Conservation (phyloP, 225 moss, liverwort and hornwort genomes). For the Lunularia cruciata region DNA sequence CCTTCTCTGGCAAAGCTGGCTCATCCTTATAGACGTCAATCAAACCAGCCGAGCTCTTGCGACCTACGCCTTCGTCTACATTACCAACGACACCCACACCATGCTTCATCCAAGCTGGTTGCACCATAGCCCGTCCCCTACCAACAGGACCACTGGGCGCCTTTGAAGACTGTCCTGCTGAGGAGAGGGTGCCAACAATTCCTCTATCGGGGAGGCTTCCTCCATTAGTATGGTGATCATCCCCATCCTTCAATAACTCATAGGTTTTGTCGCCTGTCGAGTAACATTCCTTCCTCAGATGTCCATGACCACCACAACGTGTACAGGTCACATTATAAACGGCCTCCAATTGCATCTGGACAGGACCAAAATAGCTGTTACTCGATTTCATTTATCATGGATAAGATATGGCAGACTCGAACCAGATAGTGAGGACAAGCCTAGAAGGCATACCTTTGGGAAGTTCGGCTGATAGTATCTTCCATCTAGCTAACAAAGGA, state of each 20-base stretch:
- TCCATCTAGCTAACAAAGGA: not conserved
- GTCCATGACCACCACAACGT: constrained; percentile 87
- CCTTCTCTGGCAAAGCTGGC: constrained; percentile 51
- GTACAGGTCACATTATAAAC: constrained; percentile 75
- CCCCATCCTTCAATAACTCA: constrained; percentile 65
- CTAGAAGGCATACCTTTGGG: not conserved
- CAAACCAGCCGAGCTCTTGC: constrained; percentile 17
- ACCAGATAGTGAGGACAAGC: not conserved
- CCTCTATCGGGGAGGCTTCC: constrained; percentile 34
- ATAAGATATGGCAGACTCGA: not conserved
- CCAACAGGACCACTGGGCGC: constrained; percentile 62
- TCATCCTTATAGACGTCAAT: constrained; percentile 33
- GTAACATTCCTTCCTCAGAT: constrained; percentile 80
- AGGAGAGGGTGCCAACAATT: constrained; percentile 22
- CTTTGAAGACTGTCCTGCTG: constrained; percentile 34
- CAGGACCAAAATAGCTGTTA: not conserved
- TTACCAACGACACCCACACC: constrained; percentile 65
- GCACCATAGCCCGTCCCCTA: constrained; percentile 77
- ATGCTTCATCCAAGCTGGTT: constrained; percentile 94
- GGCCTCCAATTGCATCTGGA: constrained; percentile 75
- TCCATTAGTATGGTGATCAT: constrained; percentile 31
- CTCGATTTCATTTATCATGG: not conserved
- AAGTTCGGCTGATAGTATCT: constrained; percentile 9
- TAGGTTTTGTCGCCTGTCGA: constrained; percentile 72
- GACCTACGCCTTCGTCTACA: constrained; percentile 35